A percentile compares a stretch with the other conserved stretches of the same genome.
Evolutionary conservation across 306 rosid genomes (phyloP).

Genomic region (Citrullus mucosospermus): DNA sequence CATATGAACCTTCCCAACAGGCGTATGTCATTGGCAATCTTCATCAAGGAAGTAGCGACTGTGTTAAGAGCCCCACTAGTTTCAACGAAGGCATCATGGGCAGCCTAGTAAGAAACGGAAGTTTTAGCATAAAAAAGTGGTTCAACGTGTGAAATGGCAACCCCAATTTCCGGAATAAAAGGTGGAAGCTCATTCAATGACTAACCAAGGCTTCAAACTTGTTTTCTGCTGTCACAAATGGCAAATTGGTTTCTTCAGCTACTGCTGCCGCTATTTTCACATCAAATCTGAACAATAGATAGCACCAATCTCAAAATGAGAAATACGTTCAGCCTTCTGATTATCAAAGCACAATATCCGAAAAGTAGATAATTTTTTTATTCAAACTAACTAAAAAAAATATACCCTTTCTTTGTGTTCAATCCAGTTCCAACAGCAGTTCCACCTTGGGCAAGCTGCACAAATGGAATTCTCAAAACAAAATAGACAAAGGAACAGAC

Average conservation of each 20-base stretch:
- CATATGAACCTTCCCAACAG: constrained; percentile 70
- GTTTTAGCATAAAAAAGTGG: constrained; percentile 7
- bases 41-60: constrained; percentile 80
- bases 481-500: not conserved
- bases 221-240: constrained; percentile 91
- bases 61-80: constrained; percentile 90
- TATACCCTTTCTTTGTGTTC: constrained; percentile 93
- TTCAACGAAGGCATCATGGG: constrained; percentile 96
- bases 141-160: constrained; percentile 14
- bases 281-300: constrained; percentile 54
- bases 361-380: not conserved
- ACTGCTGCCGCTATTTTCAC: constrained; percentile 92
- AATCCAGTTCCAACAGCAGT: constrained; percentile 99
- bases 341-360: not conserved
- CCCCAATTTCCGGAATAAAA: constrained; percentile 6
- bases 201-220: constrained; percentile 99
- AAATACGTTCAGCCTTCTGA: not conserved
- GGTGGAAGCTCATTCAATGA: constrained; percentile 7
- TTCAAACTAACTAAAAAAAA: not conserved
- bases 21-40: constrained; percentile 88
- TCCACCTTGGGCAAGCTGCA: constrained; percentile 98
- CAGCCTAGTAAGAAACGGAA: constrained; percentile 56
- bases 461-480: constrained; percentile 17
- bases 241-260: constrained; percentile 78
- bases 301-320: not conserved